phyloP scores from a whole-genome alignment of 2,329 filamentous ascomycete genomes.

The Plectosphaerella cucumerina region DNA sequence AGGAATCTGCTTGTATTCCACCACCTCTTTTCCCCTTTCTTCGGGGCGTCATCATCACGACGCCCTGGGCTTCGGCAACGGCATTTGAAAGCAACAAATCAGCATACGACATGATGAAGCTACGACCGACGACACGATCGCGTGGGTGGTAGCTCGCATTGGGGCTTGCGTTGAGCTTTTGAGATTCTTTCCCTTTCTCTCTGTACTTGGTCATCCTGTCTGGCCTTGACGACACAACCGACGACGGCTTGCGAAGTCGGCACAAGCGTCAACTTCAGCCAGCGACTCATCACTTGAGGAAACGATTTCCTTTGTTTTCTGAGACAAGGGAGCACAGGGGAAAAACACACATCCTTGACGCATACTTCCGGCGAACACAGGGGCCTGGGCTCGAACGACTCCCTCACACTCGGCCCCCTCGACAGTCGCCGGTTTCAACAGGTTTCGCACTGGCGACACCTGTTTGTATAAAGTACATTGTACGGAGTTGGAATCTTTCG shows the following conservation, averaged over 20 bases:
- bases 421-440: neutral
- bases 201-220: neutral
- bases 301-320: neutral
- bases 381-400: neutral
- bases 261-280: neutral
- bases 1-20: conserved; percentile 8
- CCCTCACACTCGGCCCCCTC: neutral
- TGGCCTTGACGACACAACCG: neutral
- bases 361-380: neutral
- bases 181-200: neutral
- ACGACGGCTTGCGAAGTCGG: neutral
- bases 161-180: conserved; percentile 4
- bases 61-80: neutral
- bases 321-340: neutral
- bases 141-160: conserved; percentile 3
- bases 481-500: neutral
- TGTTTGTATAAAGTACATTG: neutral
- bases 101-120: conserved; percentile 12
- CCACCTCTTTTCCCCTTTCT: neutral
- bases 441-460: neutral
- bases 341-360: neutral
- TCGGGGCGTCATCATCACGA: neutral
- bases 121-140: conserved; percentile 8
- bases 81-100: neutral
- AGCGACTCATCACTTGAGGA: neutral